phyloP scores from a whole-genome alignment of 371 early-diverging fungal species.

The Phascolomyces articulosus region DNA sequence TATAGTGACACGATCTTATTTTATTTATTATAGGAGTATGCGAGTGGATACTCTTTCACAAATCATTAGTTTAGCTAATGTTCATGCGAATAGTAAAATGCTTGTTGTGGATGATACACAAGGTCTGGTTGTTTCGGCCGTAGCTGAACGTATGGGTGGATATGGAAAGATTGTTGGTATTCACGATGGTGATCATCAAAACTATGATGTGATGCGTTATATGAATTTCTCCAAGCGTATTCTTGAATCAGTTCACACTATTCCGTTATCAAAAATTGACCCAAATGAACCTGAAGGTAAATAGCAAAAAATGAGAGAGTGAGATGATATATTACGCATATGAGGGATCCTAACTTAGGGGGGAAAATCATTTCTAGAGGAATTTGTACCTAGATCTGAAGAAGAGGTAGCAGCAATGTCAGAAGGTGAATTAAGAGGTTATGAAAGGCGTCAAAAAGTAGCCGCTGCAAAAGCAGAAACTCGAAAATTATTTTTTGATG shows the following conservation, averaged over 20 bases:
- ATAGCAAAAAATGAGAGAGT: too few relatives aligned
- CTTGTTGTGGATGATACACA: conserved; percentile 91
- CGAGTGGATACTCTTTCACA: conserved; percentile 94
- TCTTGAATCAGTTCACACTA: conserved; percentile 58
- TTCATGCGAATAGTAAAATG: conserved; percentile 64
- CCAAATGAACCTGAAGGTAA: conserved; percentile 58
- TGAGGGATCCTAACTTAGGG: too few relatives aligned
- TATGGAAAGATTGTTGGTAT: conserved; percentile 68
- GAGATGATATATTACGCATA: too few relatives aligned
- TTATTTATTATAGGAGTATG: conserved; percentile 78
- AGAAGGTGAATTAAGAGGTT: conserved; percentile 30
- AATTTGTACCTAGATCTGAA: conserved; percentile 34
- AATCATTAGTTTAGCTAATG: conserved; percentile 80
- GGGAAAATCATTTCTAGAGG: conserved; percentile 27
- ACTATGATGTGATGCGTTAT: conserved; percentile 78
- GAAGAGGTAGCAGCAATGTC: conserved; percentile 34
- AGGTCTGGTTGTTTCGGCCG: conserved; percentile 80
- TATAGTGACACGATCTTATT: too few relatives aligned
- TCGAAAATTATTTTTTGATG: conserved; percentile 45
- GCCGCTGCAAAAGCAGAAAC: conserved; percentile 28
- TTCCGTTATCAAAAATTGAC: conserved; percentile 71
- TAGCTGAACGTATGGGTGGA: conserved; percentile 87
- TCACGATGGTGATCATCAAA: conserved; percentile 77
- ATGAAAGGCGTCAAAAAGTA: conserved; percentile 37
- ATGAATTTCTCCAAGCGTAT: conserved; percentile 72